Conservation (phyloP, 2,329 filamentous ascomycete genomes). For the Hysterium pulicare region DNA sequence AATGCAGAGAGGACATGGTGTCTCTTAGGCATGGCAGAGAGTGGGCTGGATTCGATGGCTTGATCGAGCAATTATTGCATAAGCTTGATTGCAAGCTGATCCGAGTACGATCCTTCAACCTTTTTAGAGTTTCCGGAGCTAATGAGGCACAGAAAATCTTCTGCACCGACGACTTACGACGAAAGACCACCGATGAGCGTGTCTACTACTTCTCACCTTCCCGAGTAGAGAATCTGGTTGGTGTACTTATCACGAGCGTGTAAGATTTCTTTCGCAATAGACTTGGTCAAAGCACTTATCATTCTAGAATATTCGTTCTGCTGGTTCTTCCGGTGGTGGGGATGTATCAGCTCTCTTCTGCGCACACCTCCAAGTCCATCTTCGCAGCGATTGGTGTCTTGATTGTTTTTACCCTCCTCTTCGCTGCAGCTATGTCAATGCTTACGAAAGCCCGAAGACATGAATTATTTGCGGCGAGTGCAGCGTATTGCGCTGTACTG, state of each 20-base stretch:
- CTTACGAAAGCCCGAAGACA: conserved; percentile 18
- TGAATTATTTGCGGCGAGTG: conserved; percentile 19
- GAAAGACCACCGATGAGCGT: conserved; percentile 17
- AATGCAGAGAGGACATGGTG: conserved; percentile 28
- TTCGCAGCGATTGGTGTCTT: conserved; percentile 27
- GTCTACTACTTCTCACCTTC: conserved; percentile 25
- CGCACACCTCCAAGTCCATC: conserved; percentile 11
- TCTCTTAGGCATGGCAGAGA: conserved; percentile 27
- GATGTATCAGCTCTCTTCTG: conserved; percentile 22
- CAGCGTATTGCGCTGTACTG: conserved; percentile 21
- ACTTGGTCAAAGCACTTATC: too few relatives aligned
- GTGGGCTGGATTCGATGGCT: conserved; percentile 28
- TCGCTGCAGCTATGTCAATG: conserved; percentile 16
- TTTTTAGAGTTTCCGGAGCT: too few relatives aligned
- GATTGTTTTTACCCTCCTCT: conserved; percentile 25
- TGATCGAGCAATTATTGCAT: conserved; percentile 20
- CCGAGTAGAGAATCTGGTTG: conserved; percentile 26
- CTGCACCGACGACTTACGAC: conserved; percentile 18
- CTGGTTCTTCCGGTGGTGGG: conserved; percentile 27
- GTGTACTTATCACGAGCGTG: conserved; percentile 25
- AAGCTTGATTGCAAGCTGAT: conserved; percentile 17
- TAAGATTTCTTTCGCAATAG: too few relatives aligned
- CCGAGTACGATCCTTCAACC: conserved; percentile 15
- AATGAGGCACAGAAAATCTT: conserved; percentile 25
- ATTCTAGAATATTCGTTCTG: conserved; percentile 30